Evolutionary conservation across 805 yeast genomes (phyloP).

Genomic region (Candida sithepensis): DNA sequence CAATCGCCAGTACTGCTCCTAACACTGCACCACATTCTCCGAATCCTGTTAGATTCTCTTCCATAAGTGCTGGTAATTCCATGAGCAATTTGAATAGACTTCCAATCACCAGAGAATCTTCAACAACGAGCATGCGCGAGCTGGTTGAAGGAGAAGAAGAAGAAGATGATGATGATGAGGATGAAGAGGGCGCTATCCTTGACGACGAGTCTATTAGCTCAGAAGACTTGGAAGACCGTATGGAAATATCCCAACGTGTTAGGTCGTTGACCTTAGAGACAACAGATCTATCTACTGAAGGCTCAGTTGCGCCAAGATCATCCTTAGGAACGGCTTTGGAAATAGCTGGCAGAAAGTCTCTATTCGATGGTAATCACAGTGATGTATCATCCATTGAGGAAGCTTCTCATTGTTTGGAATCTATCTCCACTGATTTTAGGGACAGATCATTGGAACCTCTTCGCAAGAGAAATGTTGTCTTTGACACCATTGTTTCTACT

Average conservation of each 20-base stretch:
- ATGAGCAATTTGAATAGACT: neutral
- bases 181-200: conserved; percentile 5
- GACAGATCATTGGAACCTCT: neutral
- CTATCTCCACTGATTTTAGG: neutral
- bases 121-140: neutral
- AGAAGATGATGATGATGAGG: conserved; percentile 4
- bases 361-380: neutral
- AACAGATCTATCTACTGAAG: neutral
- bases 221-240: conserved; percentile 2
- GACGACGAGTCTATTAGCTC: conserved; percentile 2
- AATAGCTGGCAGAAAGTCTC: neutral
- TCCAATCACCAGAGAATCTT: neutral
- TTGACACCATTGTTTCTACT: neutral
- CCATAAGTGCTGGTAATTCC: neutral
- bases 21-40: neutral
- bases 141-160: conserved; percentile 6
- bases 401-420: neutral
- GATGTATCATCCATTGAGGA: neutral
- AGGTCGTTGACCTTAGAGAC: neutral
- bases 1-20: neutral
- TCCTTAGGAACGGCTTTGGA: neutral
- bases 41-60: neutral
- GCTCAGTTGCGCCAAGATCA: neutral
- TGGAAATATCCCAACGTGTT: neutral
- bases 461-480: neutral